Percentiles rank a stretch among this genome's conserved stretches.
Evolutionary conservation across 1,139 yeast genomes (phyloP).

Genomic region (Yamadazyma songkhlaensis): DNA sequence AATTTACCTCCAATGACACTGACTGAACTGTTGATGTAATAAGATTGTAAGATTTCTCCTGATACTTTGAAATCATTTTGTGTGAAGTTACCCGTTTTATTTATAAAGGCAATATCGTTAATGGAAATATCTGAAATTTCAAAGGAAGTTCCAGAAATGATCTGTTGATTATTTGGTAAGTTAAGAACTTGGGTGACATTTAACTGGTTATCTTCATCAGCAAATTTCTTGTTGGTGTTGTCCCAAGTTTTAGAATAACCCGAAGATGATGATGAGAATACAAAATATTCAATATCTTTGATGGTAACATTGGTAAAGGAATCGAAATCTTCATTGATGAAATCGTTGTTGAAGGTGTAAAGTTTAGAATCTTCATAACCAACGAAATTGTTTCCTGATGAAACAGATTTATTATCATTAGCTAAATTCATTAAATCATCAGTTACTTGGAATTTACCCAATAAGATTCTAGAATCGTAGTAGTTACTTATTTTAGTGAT

Average conservation of each 20-base stretch:
- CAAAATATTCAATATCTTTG: constrained; percentile 32
- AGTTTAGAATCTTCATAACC: constrained; percentile 22
- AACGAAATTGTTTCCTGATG: constrained; percentile 35
- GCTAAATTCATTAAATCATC: constrained; percentile 27
- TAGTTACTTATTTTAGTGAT: constrained; percentile 22
- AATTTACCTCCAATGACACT: constrained; percentile 55
- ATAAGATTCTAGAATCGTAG: constrained; percentile 22
- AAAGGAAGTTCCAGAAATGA: constrained; percentile 42
- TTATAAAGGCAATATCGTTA: constrained; percentile 30
- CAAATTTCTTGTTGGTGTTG: constrained; percentile 31
- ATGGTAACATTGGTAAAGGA: constrained; percentile 36
- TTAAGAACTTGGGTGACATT: constrained; percentile 34
- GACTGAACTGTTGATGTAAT: constrained; percentile 45
- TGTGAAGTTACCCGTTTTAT: constrained; percentile 21
- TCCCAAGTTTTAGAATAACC: constrained; percentile 39
- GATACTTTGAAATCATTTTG: constrained; percentile 7
- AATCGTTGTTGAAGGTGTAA: constrained; percentile 41
- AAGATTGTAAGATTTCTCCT: constrained; percentile 43
- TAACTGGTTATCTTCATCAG: constrained; percentile 30
- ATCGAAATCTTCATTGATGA: constrained; percentile 20
- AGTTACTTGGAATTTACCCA: constrained; percentile 34
- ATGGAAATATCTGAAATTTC: constrained; percentile 33
- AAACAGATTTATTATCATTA: constrained; percentile 23
- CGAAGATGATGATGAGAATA: constrained; percentile 31
- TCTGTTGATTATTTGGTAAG: constrained; percentile 24